A percentile compares a stretch with the other conserved stretches of the same genome.
phyloP scores from a whole-genome alignment of 2,329 filamentous ascomycete species.

The Aspergillus latus region DNA sequence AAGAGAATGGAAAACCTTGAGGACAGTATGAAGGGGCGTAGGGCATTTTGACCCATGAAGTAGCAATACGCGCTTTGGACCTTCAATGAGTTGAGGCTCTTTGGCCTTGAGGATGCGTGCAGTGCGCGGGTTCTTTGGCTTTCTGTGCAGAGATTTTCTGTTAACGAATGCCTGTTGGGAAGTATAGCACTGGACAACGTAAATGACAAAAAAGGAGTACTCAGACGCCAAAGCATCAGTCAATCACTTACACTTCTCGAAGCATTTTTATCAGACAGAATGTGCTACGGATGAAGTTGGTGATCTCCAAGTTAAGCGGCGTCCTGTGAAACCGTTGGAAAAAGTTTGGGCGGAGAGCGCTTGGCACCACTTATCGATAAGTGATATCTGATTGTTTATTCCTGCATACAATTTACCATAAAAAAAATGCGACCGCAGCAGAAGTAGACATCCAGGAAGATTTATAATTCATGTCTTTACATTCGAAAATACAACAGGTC shows the following conservation, averaged over 20 bases:
- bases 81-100: slow-evolving; percentile 84
- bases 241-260: slow-evolving; percentile 43
- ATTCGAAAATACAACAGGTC: slow-evolving; percentile 5
- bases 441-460: slow-evolving; percentile 13
- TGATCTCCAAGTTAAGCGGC: slow-evolving; percentile 17
- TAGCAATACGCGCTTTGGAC: slow-evolving; percentile 85
- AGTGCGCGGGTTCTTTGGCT: slow-evolving; percentile 79
- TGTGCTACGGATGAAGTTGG: slow-evolving; percentile 5
- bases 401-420: background rate
- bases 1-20: slow-evolving; percentile 80
- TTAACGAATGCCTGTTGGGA: background rate
- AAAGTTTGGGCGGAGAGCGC: slow-evolving; percentile 37
- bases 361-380: slow-evolving; percentile 43
- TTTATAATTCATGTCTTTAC: slow-evolving; percentile 9
- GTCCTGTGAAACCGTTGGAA: slow-evolving; percentile 26
- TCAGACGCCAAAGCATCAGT: background rate
- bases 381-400: slow-evolving; percentile 10
- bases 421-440: background rate
- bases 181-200: background rate
- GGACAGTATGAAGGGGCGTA: slow-evolving; percentile 75
- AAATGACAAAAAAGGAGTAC: background rate
- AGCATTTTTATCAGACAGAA: slow-evolving; percentile 35
- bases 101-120: slow-evolving; percentile 93
- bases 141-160: slow-evolving; percentile 44
- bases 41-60: slow-evolving; percentile 84